Conservation (phyloP, 1,284 basidiomycete genomes). For the Cryptococcus depauperatus region DNA sequence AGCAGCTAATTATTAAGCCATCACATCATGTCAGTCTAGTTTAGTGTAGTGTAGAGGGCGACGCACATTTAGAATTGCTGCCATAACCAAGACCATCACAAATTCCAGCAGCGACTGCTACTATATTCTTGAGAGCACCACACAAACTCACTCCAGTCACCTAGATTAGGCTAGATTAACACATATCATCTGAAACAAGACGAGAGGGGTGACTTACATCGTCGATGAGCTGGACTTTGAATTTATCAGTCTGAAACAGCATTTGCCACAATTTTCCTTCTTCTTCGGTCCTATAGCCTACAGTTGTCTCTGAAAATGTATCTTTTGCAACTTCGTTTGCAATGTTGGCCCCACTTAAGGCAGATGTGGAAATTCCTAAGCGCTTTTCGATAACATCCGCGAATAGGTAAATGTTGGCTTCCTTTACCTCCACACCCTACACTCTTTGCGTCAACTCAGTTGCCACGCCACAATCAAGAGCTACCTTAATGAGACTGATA, state of each 20-base stretch:
- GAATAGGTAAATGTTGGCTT: slow-evolving; percentile 51
- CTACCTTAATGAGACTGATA: slow-evolving; percentile 49
- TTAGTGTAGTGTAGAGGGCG: not conserved
- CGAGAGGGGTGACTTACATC: slow-evolving; percentile 42
- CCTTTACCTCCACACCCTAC: slow-evolving; percentile 50
- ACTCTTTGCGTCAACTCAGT: not conserved
- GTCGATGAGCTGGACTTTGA: slow-evolving; percentile 51
- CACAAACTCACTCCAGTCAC: slow-evolving; percentile 52
- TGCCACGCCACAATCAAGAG: not conserved
- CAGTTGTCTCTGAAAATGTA: slow-evolving; percentile 52
- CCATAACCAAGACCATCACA: slow-evolving; percentile 52
- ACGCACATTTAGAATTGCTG: slow-evolving; percentile 52
- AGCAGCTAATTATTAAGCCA: slow-evolving; percentile 39
- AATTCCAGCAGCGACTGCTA: slow-evolving; percentile 53
- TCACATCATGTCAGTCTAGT: not conserved
- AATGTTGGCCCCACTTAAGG: slow-evolving; percentile 56
- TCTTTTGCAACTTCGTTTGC: slow-evolving; percentile 52
- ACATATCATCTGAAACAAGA: not conserved
- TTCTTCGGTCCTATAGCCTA: slow-evolving; percentile 48
- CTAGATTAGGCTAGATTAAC: slow-evolving; percentile 11
- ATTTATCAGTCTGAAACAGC: slow-evolving; percentile 48
- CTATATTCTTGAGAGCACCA: slow-evolving; percentile 54
- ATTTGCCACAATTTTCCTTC: slow-evolving; percentile 48
- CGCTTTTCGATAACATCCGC: slow-evolving; percentile 52
- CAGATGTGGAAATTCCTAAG: slow-evolving; percentile 51